These are phyloP conservation scores for Ballota nigra DNA, from an alignment of 257 asterid species.

Conservation along the genomic window DNA sequence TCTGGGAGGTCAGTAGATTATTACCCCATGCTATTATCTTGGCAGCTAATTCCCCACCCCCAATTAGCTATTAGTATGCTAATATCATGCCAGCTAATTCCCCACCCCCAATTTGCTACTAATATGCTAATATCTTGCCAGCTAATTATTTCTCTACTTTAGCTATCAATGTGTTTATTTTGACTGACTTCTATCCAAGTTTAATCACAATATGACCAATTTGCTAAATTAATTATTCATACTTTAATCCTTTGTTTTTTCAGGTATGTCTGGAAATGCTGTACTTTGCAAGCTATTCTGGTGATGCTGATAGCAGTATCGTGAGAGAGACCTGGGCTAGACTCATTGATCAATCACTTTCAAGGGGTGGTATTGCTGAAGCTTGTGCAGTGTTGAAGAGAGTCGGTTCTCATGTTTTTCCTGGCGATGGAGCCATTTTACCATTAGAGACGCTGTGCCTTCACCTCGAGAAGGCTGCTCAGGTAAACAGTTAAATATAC, in stretches of 20 bases:
- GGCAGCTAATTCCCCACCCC: not conserved
- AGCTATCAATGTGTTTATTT: not conserved
- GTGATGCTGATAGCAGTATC: conserved; percentile 92
- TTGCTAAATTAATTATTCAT: not conserved
- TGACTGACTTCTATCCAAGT: not conserved
- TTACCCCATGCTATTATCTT: not conserved
- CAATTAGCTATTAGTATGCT: not conserved
- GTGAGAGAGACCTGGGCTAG: conserved; percentile 94
- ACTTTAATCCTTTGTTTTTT: conserved; percentile 11
- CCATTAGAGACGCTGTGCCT: conserved; percentile 87
- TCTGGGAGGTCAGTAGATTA: conserved; percentile 78
- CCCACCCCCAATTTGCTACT: not conserved
- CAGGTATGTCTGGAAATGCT: conserved; percentile 94
- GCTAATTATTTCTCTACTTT: not conserved
- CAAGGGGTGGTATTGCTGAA: conserved; percentile 91
- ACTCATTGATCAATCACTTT: conserved; percentile 88
- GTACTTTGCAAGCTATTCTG: conserved; percentile 91
- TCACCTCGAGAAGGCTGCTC: conserved; percentile 93
- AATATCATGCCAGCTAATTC: too few species aligned
- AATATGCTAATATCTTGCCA: not conserved
- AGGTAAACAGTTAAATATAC: conserved; percentile 31
- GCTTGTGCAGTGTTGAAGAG: conserved; percentile 88
- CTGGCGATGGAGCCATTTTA: conserved; percentile 83
- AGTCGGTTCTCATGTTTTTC: conserved; percentile 75
- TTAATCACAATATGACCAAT: not conserved